Evolutionary conservation across 805 yeast genomes (phyloP), one percentile per base, ranked within the genome.

Genomic region (Danielia reshetovae): DNA sequence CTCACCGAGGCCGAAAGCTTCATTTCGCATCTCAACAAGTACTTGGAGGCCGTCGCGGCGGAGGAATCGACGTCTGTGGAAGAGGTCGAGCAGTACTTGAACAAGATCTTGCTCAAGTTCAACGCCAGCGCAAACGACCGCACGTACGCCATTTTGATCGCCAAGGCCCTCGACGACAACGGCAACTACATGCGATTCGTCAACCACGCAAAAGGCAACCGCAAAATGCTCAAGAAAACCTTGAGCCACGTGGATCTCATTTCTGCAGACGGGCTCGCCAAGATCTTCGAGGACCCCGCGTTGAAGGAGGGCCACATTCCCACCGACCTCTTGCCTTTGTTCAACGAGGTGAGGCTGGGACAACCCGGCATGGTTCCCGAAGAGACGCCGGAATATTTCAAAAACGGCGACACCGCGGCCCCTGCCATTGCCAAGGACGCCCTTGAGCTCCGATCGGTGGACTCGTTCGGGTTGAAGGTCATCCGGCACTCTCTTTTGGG

Each of bases 391-490:
- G 38, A 51, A 24, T 66, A 68, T 39, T 65, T 68, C 40, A 48
- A 59, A 36, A 53, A 44, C 15, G 49, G 55, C n/a, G 41, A 38
- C 17, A 48, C 47, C 14, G 48, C 48, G 27, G 59, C 59, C 11
- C 68, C 65, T 12, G 49, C 75, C 0, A 51, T 85, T 10, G 72
- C 70, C 2, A 84, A 81, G 42, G 75, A 75, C 27, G 65, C 72
- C 22, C 78, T 69, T 2, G 64, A 64, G 11, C 68, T 89, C 31
- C 59, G 62, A 30, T 70, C 94, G 1, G 95, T 86, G 7, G 81
- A 79, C 28, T 77, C 95, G 0, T 75, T 78, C 40, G 94, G 93
- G 9, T 71, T 88, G 61, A 81, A 80, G 45, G 81, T 81, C 11
- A 81, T 89, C 39, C 77, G 90, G 54, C 85, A 84, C 47, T 75